phyloP scores from a whole-genome alignment of 2,329 filamentous ascomycete species.

The Talaromyces islandicus region DNA sequence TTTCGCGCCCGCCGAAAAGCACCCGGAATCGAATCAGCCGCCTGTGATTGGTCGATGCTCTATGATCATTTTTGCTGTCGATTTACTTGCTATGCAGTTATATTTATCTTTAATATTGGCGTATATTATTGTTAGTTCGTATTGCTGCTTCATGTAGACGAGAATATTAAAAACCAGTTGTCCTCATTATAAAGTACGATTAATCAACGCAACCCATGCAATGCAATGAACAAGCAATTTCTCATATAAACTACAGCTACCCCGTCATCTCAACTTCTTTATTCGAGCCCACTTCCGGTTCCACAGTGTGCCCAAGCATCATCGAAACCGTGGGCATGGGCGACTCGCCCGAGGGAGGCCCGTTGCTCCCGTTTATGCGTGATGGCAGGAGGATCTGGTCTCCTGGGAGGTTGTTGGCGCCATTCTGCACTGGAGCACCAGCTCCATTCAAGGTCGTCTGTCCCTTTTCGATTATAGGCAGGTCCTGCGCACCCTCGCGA shows the following conservation, averaged over 20 bases:
- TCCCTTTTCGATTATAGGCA: slow-evolving; percentile 29
- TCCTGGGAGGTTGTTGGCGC: slow-evolving; percentile 8
- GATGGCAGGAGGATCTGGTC: slow-evolving; percentile 6
- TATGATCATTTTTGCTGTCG: not conserved
- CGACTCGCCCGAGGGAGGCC: slow-evolving; percentile 17
- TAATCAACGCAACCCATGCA: not conserved
- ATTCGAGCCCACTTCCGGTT: slow-evolving; percentile 34
- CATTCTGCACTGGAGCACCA: slow-evolving; percentile 12
- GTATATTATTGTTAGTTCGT: not conserved
- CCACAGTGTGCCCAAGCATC: slow-evolving; percentile 49
- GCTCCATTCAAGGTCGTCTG: slow-evolving; percentile 32
- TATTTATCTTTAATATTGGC: not conserved
- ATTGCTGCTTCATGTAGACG: not conserved
- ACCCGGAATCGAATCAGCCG: slow-evolving; percentile 39
- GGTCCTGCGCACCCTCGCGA: slow-evolving; percentile 27
- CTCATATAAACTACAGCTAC: not conserved
- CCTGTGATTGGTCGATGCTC: slow-evolving; percentile 29
- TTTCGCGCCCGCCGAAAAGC: slow-evolving; percentile 28
- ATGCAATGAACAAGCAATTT: not conserved
- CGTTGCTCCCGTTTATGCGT: slow-evolving; percentile 9
- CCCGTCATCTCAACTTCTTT: slow-evolving; percentile 55
- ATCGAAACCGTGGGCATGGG: slow-evolving; percentile 37
- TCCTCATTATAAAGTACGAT: too few relatives aligned
- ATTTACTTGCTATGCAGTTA: not conserved
- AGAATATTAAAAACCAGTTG: too few relatives aligned